phyloP scores from a whole-genome alignment of 352 stramenopile genomes.

The Globisporangium nunn region DNA sequence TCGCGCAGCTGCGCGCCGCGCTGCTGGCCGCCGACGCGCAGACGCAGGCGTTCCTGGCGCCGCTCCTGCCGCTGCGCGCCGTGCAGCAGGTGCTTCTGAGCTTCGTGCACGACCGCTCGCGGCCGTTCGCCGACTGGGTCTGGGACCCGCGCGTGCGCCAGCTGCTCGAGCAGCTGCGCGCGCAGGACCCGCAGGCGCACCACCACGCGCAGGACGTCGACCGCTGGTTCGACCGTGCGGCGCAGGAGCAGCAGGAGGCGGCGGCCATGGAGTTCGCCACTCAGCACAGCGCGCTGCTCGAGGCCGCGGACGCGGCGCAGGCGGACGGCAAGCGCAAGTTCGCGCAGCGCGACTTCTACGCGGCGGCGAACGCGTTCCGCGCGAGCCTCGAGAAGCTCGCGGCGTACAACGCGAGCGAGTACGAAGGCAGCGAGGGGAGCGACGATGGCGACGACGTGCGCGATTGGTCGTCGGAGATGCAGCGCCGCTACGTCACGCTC shows the following conservation, averaged over 20 bases:
- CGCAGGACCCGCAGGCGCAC: constrained; percentile 21
- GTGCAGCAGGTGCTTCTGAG: constrained; percentile 68
- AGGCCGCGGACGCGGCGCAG: constrained; percentile 37
- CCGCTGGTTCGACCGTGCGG: constrained; percentile 34
- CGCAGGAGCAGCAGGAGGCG: constrained; percentile 16
- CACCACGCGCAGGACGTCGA: constrained; percentile 24
- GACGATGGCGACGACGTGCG: constrained; percentile 22
- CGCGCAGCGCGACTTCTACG: constrained; percentile 45
- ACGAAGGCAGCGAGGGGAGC: constrained; percentile 16
- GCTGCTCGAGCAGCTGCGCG: constrained; percentile 40
- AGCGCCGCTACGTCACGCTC: constrained; percentile 47
- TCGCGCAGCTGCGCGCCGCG: constrained; percentile 28
- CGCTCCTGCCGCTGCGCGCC: constrained; percentile 45
- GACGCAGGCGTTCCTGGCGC: constrained; percentile 47
- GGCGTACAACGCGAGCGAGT: constrained; percentile 35
- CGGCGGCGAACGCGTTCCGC: constrained; percentile 63
- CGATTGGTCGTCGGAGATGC: constrained; percentile 37
- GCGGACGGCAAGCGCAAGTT: constrained; percentile 66
- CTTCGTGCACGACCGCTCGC: constrained; percentile 51
- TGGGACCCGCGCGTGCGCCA: constrained; percentile 61
- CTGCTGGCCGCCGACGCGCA: constrained; percentile 37
- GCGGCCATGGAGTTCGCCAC: constrained; percentile 10
- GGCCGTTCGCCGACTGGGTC: constrained; percentile 68
- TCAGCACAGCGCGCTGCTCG: constrained; percentile 19
- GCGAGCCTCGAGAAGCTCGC: constrained; percentile 30